Conservation (phyloP, 2,329 filamentous ascomycete genomes). For the Exophiala viscosa region DNA sequence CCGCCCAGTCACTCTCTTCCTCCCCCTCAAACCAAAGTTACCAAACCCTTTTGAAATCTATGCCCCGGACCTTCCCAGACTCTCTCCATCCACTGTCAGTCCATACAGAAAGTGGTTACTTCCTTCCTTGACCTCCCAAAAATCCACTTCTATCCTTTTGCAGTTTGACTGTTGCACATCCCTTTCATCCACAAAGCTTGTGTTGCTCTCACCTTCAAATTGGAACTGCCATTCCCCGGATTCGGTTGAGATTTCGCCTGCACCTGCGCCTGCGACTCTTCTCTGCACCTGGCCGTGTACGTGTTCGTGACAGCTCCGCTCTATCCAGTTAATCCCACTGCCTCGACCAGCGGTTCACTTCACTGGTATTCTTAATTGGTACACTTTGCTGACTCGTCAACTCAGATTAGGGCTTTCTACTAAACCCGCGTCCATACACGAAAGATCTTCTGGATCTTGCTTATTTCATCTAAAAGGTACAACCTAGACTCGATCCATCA, state of each 20-base stretch:
- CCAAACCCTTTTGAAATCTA: slow-evolving; percentile 24
- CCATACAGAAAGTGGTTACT: slow-evolving; percentile 26
- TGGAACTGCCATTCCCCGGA: slow-evolving; percentile 19
- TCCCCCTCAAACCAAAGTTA: slow-evolving; percentile 20
- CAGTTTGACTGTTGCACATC: slow-evolving; percentile 26
- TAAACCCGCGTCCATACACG: neutral
- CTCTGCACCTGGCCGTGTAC: slow-evolving; percentile 13
- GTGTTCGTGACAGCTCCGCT: slow-evolving; percentile 10
- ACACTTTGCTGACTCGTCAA: slow-evolving; percentile 10
- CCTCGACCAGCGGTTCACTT: slow-evolving; percentile 2
- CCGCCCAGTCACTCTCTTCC: neutral
- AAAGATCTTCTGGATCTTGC: slow-evolving; percentile 1
- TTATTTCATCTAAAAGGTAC: slow-evolving; percentile 16
- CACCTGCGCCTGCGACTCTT: slow-evolving; percentile 1
- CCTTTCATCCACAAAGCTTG: slow-evolving; percentile 24
- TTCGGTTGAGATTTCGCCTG: slow-evolving; percentile 6
- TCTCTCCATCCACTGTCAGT: slow-evolving; percentile 10
- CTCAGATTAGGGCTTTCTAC: neutral
- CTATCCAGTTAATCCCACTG: slow-evolving; percentile 1
- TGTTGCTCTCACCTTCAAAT: slow-evolving; percentile 5
- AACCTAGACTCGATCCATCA: slow-evolving; percentile 3
- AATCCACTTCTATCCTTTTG: slow-evolving; percentile 26
- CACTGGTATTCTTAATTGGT: neutral
- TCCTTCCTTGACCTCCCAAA: slow-evolving; percentile 15
- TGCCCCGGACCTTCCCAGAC: slow-evolving; percentile 4